Base-by-base conservation (phyloP, 306 rosid species). In the Begonia peltatifolia region DNA sequence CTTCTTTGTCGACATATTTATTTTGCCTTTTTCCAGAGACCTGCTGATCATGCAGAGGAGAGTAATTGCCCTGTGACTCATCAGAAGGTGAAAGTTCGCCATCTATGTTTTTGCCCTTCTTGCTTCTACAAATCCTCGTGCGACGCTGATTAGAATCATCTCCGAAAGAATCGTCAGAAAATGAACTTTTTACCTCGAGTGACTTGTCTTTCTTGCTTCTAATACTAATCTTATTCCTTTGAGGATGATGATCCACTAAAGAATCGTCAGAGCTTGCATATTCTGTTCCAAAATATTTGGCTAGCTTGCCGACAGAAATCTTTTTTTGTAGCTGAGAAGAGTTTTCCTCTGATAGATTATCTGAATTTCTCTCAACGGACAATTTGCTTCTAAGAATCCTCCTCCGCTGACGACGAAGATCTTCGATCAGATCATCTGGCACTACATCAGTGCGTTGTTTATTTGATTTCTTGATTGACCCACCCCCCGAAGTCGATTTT, bases 391-490 rank as follows among this genome's bases (percentile, higher is more conserved):
- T 58, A 5, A 58, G 57, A 57, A 66, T 75, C 49, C 50, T 67
- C 36, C 57, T 56, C 63, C 57, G 59, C 59, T 38, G 74, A n/a
- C 13, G 66, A 47, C 64, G 51, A 66, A 58, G 35, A 36, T 59
- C 65, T 50, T 71, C 71, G 44, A 54, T 16, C 14, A 74, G 38
- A 30, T 30, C 38, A 30, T 30, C 38, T 60, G 68, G 41, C 18
- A 43, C 60, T 35, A 63, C 64, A 36, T 69, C 72, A 38, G 70
- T 50, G 66, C 66, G 72, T 49, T 46, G n/a, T 59, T 58, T 53
- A 66, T 70, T 76, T 30, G 70, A 71, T 75, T 79, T 90, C 83
- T 82, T 73, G 58, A 60, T 56, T 52, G 64, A 53, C 53, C 59
- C 68, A 35, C 68, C 64, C 52, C 70, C 74, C 22, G 20, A 63